phyloP scores from a whole-genome alignment of 108 stramenopile species.

The Fragilaria crotonensis region DNA sequence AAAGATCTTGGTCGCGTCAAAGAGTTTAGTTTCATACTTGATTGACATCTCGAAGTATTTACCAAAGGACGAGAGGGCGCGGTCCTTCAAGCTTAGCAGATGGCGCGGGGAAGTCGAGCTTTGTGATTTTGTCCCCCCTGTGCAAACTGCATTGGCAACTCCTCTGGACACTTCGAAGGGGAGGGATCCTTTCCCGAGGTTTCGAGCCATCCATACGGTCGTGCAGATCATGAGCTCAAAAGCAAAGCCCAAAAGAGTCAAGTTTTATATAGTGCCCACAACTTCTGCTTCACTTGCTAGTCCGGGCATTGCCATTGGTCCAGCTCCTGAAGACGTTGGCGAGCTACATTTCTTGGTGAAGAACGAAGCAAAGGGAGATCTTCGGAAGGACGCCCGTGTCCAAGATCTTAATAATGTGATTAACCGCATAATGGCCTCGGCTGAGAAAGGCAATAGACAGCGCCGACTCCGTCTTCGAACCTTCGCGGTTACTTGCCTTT shows the following conservation, averaged over 20 bases:
- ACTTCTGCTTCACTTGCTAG: neutral
- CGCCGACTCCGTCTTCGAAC: conserved; percentile 85
- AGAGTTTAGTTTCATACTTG: conserved; percentile 52
- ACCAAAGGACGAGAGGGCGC: conserved; percentile 12
- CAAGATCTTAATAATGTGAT: conserved; percentile 97
- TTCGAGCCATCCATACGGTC: conserved; percentile 53
- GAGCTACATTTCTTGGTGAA: conserved; percentile 95
- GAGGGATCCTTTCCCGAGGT: conserved; percentile 56
- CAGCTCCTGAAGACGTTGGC: conserved; percentile 42
- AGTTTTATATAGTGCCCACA: conserved; percentile 39
- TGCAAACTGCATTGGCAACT: conserved; percentile 76
- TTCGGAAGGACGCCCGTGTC: conserved; percentile 97
- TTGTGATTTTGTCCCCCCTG: conserved; percentile 75
- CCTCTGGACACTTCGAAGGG: conserved; percentile 28
- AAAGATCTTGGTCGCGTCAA: conserved; percentile 38
- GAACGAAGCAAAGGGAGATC: conserved; percentile 95
- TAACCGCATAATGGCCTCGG: conserved; percentile 82
- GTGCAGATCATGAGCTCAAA: conserved; percentile 86
- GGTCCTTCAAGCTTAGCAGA: conserved; percentile 7
- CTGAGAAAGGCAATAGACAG: conserved; percentile 31
- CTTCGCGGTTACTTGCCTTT: conserved; percentile 94
- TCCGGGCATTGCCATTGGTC: neutral
- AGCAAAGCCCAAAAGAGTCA: conserved; percentile 94
- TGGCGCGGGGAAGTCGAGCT: conserved; percentile 53
- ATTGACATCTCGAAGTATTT: conserved; percentile 48